Base-by-base conservation (phyloP, 2,329 filamentous ascomycete genomes). In the Penicillium sp. region DNA sequence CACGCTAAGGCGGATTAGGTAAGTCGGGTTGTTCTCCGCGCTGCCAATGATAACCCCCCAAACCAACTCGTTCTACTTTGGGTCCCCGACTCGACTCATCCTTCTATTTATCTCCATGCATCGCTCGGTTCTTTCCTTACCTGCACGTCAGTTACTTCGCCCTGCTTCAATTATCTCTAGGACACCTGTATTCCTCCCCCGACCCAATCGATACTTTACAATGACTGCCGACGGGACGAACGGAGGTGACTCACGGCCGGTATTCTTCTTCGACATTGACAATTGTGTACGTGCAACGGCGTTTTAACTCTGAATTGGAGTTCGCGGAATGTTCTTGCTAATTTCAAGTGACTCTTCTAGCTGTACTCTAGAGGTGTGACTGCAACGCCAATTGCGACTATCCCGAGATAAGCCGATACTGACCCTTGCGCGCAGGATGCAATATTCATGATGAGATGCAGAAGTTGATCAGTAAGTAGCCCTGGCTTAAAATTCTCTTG, bases 231-330 rank as follows among this genome's bases (percentile, higher is more conserved):
- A 57, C 47, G 27, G 29, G 63, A 56, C 60, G 22, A 59, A 58
- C 15, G 50, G 53, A 49, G 51, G 57, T 56, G 75, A 79, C 60
- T 63, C 68, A 57, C 72, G 83, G 59, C 80, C 81, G 1, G 80
- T 89, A 20, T 83, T 86, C 72, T 86, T 85, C 74, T 97, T 97
- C 70, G 94, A 99, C 72, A 97, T 99, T 69, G 94, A 99, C 81
- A 99, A 99, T 71, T 99, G 95, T 76, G 84, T 86, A 79, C 60
- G 83, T 78, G 22, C 14, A 43, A 26, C 14, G 20, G 12, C 29
- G n/a, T 6, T 2, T 8, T 25, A 20, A 49, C 18, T n/a, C 26
- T 41, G 1, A 18, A 7, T n/a, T 49, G 14, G 7, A 15, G 6
- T 26, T n/a, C 14, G 11, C n/a, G 12, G 25, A n/a, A 49, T 1